These are phyloP conservation scores for Stagonosporopsis chrysanthemi DNA, from an alignment of 2,329 filamentous ascomycete genomes.

Conservation along the genomic window DNA sequence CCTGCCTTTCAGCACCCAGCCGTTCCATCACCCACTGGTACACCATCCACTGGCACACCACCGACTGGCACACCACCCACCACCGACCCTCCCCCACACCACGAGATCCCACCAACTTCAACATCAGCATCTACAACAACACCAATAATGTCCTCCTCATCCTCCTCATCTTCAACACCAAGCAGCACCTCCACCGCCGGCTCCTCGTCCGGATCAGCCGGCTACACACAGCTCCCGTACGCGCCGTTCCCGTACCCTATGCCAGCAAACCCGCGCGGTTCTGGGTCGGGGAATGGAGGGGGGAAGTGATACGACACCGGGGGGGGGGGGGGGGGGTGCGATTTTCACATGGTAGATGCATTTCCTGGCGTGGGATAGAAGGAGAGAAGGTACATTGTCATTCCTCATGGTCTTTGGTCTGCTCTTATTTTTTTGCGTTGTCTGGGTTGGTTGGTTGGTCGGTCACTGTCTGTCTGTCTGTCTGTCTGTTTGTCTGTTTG, in stretches of 20 bases:
- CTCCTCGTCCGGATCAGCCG: conserved; percentile 36
- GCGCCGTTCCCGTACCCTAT: conserved; percentile 49
- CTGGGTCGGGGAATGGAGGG: conserved; percentile 22
- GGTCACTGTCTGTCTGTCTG: too few species aligned
- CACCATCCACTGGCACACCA: neutral
- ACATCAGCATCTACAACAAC: conserved; percentile 1
- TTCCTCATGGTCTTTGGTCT: too few species aligned
- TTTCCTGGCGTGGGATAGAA: too few species aligned
- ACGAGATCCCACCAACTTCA: neutral
- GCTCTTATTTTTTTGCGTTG: too few species aligned
- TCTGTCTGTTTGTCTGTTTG: too few species aligned
- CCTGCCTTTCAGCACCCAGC: too few species aligned
- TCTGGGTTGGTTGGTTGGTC: too few species aligned
- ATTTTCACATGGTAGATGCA: too few species aligned
- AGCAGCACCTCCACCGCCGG: conserved; percentile 43
- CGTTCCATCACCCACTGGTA: too few species aligned
- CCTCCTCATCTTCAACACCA: conserved; percentile 42
- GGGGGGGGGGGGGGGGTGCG: too few species aligned
- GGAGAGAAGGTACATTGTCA: too few species aligned
- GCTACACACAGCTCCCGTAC: conserved; percentile 44
- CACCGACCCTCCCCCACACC: conserved; percentile 21
- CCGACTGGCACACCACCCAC: conserved; percentile 13
- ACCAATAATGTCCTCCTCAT: conserved; percentile 45
- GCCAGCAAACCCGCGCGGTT: conserved; percentile 39
- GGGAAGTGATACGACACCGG: conserved; percentile 28